Evolutionary conservation across 352 stramenopile genomes (phyloP).

Genomic region (Hyaloperonospora arabidopsidis): DNA sequence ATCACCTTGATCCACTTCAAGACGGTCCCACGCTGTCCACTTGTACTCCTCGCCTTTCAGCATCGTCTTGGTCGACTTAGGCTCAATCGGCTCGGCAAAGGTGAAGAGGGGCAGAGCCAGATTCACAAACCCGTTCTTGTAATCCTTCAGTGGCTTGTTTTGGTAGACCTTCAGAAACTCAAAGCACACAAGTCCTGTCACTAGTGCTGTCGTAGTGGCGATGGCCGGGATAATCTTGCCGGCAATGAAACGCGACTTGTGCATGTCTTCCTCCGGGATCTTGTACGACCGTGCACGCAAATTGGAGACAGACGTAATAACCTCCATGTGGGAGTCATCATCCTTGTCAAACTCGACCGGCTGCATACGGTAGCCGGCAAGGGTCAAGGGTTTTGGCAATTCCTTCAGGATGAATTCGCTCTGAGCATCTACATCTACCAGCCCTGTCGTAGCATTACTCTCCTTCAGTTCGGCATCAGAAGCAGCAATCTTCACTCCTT

Average conservation of each 20-base stretch:
- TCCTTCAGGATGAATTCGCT: slow-evolving; percentile 67
- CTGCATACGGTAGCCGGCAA: slow-evolving; percentile 88
- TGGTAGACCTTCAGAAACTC: slow-evolving; percentile 96
- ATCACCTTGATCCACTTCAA: slow-evolving; percentile 93
- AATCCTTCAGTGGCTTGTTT: slow-evolving; percentile 88
- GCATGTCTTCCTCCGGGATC: slow-evolving; percentile 96
- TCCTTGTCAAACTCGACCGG: slow-evolving; percentile 99
- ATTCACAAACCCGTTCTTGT: slow-evolving; percentile 99
- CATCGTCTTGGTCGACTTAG: slow-evolving; percentile 89
- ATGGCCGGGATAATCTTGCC: slow-evolving; percentile 99
- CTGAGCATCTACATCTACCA: slow-evolving; percentile 72
- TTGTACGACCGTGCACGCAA: slow-evolving; percentile 96
- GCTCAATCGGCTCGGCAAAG: slow-evolving; percentile 93
- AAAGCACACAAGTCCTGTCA: slow-evolving; percentile 97
- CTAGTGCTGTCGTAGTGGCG: slow-evolving; percentile 97
- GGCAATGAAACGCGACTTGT: slow-evolving; percentile 98
- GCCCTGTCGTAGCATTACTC: slow-evolving; percentile 19
- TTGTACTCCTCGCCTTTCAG: slow-evolving; percentile 93
- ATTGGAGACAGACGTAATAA: slow-evolving; percentile 96
- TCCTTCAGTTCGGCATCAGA: slow-evolving; percentile 97
- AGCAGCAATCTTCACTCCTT: slow-evolving; percentile 96
- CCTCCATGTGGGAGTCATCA: slow-evolving; percentile 95
- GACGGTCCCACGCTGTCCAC: slow-evolving; percentile 96
- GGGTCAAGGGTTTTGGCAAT: slow-evolving; percentile 71
- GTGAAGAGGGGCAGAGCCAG: slow-evolving; percentile 96